phyloP scores from a whole-genome alignment of 768 basidiomycete species.

The Mrakia frigida region DNA sequence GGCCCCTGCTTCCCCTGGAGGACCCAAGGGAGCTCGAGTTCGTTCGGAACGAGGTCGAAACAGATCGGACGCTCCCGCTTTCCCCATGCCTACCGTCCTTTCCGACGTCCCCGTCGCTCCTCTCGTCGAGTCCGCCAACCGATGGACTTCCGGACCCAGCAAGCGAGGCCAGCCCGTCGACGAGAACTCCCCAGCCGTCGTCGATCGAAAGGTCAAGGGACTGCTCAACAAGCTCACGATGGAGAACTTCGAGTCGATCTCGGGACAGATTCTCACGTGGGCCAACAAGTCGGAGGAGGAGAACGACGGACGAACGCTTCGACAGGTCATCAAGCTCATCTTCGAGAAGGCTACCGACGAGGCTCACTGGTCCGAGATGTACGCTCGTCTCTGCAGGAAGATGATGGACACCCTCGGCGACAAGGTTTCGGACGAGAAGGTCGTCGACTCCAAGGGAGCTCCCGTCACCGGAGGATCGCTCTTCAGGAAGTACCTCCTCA shows the following conservation, averaged over 20 bases:
- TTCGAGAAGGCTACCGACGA: slow-evolving; percentile 98
- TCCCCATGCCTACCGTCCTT: slow-evolving; percentile 29
- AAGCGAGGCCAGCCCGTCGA: slow-evolving; percentile 49
- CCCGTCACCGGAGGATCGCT: slow-evolving; percentile 88
- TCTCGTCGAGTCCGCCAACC: slow-evolving; percentile 69
- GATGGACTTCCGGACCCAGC: slow-evolving; percentile 61
- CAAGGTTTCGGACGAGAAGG: slow-evolving; percentile 81
- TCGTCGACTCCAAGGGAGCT: slow-evolving; percentile 72
- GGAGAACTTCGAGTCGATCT: slow-evolving; percentile 94
- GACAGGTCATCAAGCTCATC: slow-evolving; percentile 90
- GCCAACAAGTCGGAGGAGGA: slow-evolving; percentile 90
- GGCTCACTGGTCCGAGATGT: slow-evolving; percentile 94
- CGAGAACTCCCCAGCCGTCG: slow-evolving; percentile 69
- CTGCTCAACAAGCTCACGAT: slow-evolving; percentile 93
- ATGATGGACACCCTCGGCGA: slow-evolving; percentile 90
- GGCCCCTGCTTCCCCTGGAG: slow-evolving; percentile 5
- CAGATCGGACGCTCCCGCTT: slow-evolving; percentile 50
- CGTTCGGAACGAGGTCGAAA: slow-evolving; percentile 81
- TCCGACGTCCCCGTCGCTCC: slow-evolving; percentile 64
- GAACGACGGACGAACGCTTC: slow-evolving; percentile 86
- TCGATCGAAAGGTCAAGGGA: slow-evolving; percentile 86
- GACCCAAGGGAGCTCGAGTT: slow-evolving; percentile 50
- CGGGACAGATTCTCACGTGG: slow-evolving; percentile 89
- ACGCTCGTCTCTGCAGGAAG: slow-evolving; percentile 87
- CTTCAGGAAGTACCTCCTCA: slow-evolving; percentile 94